Percentiles rank a stretch among this genome's conserved stretches.
phyloP scores from a whole-genome alignment of 257 asterid genomes.

The Forsythia suspensa region DNA sequence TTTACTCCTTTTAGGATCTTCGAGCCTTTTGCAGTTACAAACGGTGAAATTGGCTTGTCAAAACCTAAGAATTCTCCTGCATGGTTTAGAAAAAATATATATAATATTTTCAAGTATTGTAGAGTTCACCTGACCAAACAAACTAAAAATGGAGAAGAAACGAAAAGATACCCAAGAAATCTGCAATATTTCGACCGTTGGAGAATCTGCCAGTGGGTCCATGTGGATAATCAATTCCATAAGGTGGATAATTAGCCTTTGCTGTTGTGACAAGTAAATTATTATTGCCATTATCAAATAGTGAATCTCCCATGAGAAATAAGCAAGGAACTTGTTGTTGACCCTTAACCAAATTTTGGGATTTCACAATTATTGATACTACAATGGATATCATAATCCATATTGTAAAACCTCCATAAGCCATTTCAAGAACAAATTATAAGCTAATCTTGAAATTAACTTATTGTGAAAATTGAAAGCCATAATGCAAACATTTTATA shows the following conservation, averaged over 20 bases:
- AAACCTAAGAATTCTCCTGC: conserved; percentile 44
- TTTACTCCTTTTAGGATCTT: conserved; percentile 47
- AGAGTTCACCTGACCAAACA: background rate
- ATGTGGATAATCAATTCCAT: conserved; percentile 52
- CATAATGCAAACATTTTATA: too few species aligned
- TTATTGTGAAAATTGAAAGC: too few species aligned
- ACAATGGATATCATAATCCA: too few species aligned
- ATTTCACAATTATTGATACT: too few species aligned
- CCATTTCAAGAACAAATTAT: too few species aligned
- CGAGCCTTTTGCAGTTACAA: conserved; percentile 29
- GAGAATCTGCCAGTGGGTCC: conserved; percentile 60
- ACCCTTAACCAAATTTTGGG: too few species aligned
- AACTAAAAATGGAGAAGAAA: background rate
- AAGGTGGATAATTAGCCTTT: conserved; percentile 53
- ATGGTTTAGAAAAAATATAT: background rate
- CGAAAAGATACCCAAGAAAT: background rate
- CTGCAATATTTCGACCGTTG: conserved; percentile 40
- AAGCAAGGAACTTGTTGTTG: conserved; percentile 50
- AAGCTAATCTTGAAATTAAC: too few species aligned
- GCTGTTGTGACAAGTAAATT: conserved; percentile 36
- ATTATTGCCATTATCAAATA: conserved; percentile 60
- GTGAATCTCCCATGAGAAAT: conserved; percentile 54
- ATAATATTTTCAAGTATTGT: background rate
- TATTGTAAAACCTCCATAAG: too few species aligned
- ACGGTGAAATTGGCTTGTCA: conserved; percentile 37